Evolutionary conservation across 352 stramenopile species (phyloP), one percentile per base, ranked within the genome.

Genomic region (Phytophthora pini): DNA sequence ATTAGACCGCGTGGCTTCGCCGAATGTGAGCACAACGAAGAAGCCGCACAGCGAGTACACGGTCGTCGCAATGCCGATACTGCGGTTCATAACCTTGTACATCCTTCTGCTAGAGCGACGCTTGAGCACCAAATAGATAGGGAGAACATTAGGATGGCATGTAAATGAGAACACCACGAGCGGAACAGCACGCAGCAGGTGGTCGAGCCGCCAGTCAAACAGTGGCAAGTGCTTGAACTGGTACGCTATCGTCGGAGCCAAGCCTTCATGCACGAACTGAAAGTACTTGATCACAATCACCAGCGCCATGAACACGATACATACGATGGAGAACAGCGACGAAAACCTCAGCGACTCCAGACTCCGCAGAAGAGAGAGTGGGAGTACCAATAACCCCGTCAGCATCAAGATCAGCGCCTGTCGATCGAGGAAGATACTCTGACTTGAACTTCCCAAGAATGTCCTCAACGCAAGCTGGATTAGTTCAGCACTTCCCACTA

Each of bases 261-360:
- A 64, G 0, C 82, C 87, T 50, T 82, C 50, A 56, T 93, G 82
- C 43, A 92, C 84, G 56, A 94, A 97, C 70, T 94, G 80, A 65
- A 93, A 94, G 73, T 97, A 97, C 75, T 94, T 95, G 73, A 91
- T 82, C 44, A 95, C 79, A 49, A 97, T 90, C n/a, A 93, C 85
- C 17, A 94, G 51, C 46, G 86, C 77, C 81, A 97, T 93, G 69
- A 94, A 97, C n/a, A 87, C 76, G 52, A 93, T 94, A 64, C 87
- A 97, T 8, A 92, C 50, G 44, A 97, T 92, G 2, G 85, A 94
- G 64, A 97, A 94, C 24, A 97, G 75, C 63, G 84, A 94, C n/a
- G 87, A 89, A 48, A 95, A 97, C 22, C 89, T 70, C 27, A 97
- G 64, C 47, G 89, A 90, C 55, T 90, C 86, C 10, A 97, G 77